phyloP scores from a whole-genome alignment of 2,329 filamentous ascomycete species.

The Ceratocystis ficicola region DNA sequence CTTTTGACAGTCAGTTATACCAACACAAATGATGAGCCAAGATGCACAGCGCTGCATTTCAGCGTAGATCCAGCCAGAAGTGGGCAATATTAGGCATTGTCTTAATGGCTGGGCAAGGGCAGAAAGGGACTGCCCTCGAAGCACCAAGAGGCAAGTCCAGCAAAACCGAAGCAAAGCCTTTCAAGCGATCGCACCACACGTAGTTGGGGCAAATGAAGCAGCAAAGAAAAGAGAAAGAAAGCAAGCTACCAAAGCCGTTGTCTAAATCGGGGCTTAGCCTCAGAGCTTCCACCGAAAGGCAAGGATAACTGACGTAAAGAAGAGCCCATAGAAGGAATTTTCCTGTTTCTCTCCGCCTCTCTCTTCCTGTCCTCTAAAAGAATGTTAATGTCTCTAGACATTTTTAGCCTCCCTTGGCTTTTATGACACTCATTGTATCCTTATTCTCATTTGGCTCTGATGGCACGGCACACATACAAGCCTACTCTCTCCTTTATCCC shows the following conservation, averaged over 20 bases:
- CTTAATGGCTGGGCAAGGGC: not conserved
- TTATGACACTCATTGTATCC: not conserved
- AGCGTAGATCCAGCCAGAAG: not conserved
- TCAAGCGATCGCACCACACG: too few relatives aligned
- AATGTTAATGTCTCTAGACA: not conserved
- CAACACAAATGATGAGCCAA: slow-evolving; percentile 1
- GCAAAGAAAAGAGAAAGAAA: too few relatives aligned
- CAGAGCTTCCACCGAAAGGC: not conserved
- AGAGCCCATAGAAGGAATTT: not conserved
- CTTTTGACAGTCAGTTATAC: not conserved
- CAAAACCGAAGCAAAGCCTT: too few relatives aligned
- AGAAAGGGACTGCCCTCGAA: too few relatives aligned
- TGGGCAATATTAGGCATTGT: not conserved
- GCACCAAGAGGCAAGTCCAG: too few relatives aligned
- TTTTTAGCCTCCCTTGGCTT: not conserved
- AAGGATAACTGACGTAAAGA: not conserved
- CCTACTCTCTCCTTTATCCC: not conserved
- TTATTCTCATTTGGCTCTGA: not conserved
- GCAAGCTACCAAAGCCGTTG: too few relatives aligned
- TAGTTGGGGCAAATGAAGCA: too few relatives aligned
- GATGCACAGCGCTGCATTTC: not conserved
- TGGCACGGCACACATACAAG: slow-evolving; percentile 1
- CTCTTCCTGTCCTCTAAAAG: not conserved
- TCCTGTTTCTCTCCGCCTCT: not conserved
- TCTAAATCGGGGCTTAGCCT: too few relatives aligned